These are phyloP conservation scores for Cyberlindnera misumaiensis DNA, from an alignment of 805 yeast genomes.

Conservation along the genomic window DNA sequence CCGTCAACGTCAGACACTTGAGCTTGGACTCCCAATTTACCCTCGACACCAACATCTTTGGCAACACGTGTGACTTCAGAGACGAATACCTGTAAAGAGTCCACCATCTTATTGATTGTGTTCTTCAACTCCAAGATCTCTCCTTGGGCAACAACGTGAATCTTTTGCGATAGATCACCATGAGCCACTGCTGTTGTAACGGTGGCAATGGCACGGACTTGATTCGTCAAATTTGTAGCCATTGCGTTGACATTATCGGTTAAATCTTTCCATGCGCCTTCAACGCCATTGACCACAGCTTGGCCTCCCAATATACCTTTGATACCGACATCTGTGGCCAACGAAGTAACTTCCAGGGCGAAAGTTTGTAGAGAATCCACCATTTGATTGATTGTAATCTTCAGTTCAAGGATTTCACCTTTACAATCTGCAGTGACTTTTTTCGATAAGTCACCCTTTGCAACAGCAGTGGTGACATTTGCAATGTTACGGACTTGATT, in stretches of 20 bases:
- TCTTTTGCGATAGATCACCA: slow-evolving; percentile 85
- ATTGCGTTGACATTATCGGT: slow-evolving; percentile 88
- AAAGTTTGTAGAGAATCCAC: slow-evolving; percentile 85
- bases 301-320: slow-evolving; percentile 90
- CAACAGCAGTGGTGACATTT: slow-evolving; percentile 82
- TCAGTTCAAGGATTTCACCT: slow-evolving; percentile 82
- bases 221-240: slow-evolving; percentile 88
- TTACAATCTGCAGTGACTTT: slow-evolving; percentile 87
- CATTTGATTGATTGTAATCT: slow-evolving; percentile 85
- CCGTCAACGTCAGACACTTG: slow-evolving; percentile 90
- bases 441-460: slow-evolving; percentile 79
- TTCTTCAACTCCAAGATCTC: slow-evolving; percentile 79
- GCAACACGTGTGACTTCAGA: slow-evolving; percentile 87
- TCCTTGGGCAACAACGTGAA: slow-evolving; percentile 86
- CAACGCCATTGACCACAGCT: slow-evolving; percentile 85
- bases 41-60: slow-evolving; percentile 88
- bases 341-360: slow-evolving; percentile 82
- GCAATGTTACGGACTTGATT: slow-evolving; percentile 88
- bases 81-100: slow-evolving; percentile 79
- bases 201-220: slow-evolving; percentile 88
- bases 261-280: slow-evolving; percentile 87
- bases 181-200: slow-evolving; percentile 92
- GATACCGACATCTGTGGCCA: slow-evolving; percentile 88
- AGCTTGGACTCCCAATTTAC: slow-evolving; percentile 88
- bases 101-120: slow-evolving; percentile 91